phyloP scores from a whole-genome alignment of 257 asterid genomes.

The Cynanchum wilfordii region DNA sequence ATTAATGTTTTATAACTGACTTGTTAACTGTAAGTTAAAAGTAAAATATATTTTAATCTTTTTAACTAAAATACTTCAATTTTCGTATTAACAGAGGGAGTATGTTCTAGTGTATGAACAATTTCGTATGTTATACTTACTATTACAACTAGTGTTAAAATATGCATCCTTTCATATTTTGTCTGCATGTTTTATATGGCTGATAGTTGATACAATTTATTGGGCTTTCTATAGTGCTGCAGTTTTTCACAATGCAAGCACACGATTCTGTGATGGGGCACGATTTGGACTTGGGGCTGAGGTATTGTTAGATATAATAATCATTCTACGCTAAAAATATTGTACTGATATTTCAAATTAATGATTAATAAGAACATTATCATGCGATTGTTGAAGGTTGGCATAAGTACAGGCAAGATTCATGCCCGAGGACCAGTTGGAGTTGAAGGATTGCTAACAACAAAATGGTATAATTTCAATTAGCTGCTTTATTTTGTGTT shows the following conservation, averaged over 20 bases:
- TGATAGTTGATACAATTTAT: background rate
- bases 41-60: no score
- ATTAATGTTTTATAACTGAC: no score
- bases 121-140: background rate
- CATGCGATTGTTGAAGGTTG: slow-evolving; percentile 33
- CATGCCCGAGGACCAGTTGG: slow-evolving; percentile 82
- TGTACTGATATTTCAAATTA: background rate
- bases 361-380: background rate
- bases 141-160: background rate
- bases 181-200: background rate
- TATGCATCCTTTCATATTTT: background rate
- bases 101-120: background rate
- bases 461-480: slow-evolving; percentile 39
- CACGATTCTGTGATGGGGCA: slow-evolving; percentile 68
- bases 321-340: no score
- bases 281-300: slow-evolving; percentile 85
- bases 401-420: slow-evolving; percentile 66
- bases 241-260: slow-evolving; percentile 64
- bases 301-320: slow-evolving; percentile 16
- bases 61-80: no score
- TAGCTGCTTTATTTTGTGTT: background rate
- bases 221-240: slow-evolving; percentile 47
- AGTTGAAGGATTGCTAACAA: slow-evolving; percentile 62
- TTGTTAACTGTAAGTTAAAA: no score
- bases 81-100: background rate